Evolutionary conservation across 2,329 filamentous ascomycete genomes (phyloP).

Genomic region (Trichoderma semiorbis): DNA sequence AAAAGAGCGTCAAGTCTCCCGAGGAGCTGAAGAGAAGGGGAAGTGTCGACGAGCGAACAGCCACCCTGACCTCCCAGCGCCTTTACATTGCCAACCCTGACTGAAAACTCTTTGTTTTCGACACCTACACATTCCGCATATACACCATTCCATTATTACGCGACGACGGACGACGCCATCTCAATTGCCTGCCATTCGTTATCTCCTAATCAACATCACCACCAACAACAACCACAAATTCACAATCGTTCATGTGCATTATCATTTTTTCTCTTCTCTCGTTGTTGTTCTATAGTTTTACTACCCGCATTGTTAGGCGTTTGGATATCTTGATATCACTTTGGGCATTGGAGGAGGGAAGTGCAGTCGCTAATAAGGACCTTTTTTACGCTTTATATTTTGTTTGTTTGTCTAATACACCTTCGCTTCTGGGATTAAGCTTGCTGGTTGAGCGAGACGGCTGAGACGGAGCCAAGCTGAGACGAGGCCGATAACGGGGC

Average conservation of each 20-base stretch:
- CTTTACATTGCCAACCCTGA: constrained; percentile 87
- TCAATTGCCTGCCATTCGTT: constrained; percentile 14
- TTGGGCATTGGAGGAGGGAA: constrained; percentile 14
- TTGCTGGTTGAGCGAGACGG: constrained; percentile 16
- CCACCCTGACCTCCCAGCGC: constrained; percentile 68
- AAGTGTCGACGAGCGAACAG: constrained; percentile 78
- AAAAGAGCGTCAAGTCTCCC: constrained; percentile 63
- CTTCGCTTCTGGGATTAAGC: constrained; percentile 19
- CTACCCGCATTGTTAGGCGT: constrained; percentile 22
- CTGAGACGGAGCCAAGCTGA: background rate
- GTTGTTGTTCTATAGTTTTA: background rate
- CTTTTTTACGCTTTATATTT: constrained; percentile 24
- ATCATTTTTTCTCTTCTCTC: background rate
- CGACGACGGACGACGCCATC: constrained; percentile 22
- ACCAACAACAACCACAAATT: background rate
- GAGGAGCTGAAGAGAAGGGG: constrained; percentile 73
- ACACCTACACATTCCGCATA: background rate
- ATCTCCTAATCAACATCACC: background rate
- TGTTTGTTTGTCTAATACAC: constrained; percentile 10
- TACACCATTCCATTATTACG: constrained; percentile 3
- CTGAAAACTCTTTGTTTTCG: constrained; percentile 29
- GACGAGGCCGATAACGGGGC: background rate
- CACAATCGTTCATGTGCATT: constrained; percentile 2
- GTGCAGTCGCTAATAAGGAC: constrained; percentile 25
- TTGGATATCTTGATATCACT: constrained; percentile 22